Base-by-base conservation (phyloP, 2,329 filamentous ascomycete genomes). In the Hortaea werneckii region DNA sequence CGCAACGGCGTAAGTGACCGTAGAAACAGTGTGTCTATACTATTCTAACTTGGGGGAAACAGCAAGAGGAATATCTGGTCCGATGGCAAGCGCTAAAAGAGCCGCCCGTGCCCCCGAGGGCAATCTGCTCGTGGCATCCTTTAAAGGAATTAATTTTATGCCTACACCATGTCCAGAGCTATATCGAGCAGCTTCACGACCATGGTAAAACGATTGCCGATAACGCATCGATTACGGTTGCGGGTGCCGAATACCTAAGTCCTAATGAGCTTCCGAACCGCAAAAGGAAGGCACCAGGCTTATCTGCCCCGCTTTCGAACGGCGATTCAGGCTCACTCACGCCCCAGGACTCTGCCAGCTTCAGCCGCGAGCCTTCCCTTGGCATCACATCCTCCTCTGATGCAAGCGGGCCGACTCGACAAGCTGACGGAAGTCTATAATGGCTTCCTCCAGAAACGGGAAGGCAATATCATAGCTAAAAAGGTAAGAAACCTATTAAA, bases 41-140 rank as follows among this genome's bases (percentile, higher is more conserved):
- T 35, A 35, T 35, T 42, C 20, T 20, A 20, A 20, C 20, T 4
- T 20, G 4, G 20, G 20, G 20, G 4, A 20, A 20, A 20, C 20
- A 65, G 61, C 30, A n/a, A 1, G 69, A 72, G 44, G 59, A 73
- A 32, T 73, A 66, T 43, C 59, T 73, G 0, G 59, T 73, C 0
- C 54, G 56, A 34, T 73, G 70, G 70, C 57, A 54, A n/a, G 50
- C 55, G 1, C 12, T 43, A 2, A 41, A 46, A 8, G 34, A 30
- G 5, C 50, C 47, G 4, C 42, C 40, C 29, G 34, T 42, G 8
- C 53, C 53, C 2, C 47, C 51, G 30, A 40, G 50, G 20, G 53
- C 57, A 0, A 62, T 68, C 1, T 54, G 65, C 3, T 70, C 67
- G 5, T 74, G 71, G 71, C 71, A 74, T 43, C 35, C 50, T 1